These are phyloP conservation scores for Nicotiana paniculata DNA, from an alignment of 257 asterid genomes.

Conservation along the genomic window DNA sequence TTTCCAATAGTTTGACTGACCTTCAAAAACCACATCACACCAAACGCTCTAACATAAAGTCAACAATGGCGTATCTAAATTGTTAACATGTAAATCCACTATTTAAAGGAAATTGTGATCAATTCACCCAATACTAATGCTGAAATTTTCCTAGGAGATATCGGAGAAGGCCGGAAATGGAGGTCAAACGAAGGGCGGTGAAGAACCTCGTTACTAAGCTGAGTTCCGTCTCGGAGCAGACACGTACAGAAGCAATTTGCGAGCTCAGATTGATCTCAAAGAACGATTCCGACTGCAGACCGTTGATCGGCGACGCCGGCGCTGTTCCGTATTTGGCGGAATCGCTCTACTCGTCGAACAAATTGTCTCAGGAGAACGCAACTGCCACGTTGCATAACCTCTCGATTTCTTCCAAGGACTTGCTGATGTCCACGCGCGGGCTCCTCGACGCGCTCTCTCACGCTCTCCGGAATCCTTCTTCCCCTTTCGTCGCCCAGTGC, in stretches of 20 bases:
- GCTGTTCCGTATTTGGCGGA: slow-evolving; percentile 74
- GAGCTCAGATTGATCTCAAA: slow-evolving; percentile 81
- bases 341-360: slow-evolving; percentile 61
- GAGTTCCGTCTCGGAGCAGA: slow-evolving; percentile 80
- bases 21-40: background rate
- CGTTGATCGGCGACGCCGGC: slow-evolving; percentile 62
- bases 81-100: background rate
- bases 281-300: slow-evolving; percentile 66
- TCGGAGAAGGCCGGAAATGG: slow-evolving; percentile 31
- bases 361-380: slow-evolving; percentile 72
- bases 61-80: background rate
- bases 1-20: background rate
- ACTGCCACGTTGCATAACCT: slow-evolving; percentile 80
- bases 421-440: slow-evolving; percentile 65
- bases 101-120: background rate
- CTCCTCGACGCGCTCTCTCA: slow-evolving; percentile 94
- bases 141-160: background rate
- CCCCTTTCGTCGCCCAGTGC: slow-evolving; percentile 72
- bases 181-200: slow-evolving; percentile 57
- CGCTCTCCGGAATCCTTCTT: slow-evolving; percentile 71
- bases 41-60: background rate
- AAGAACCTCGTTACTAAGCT: slow-evolving; percentile 60
- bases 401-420: slow-evolving; percentile 70
- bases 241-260: slow-evolving; percentile 68
- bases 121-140: background rate